Percentiles rank a stretch among this genome's conserved stretches.
These are phyloP conservation scores for Prunus salicina DNA, from an alignment of 306 rosid genomes.

Conservation along the genomic window DNA sequence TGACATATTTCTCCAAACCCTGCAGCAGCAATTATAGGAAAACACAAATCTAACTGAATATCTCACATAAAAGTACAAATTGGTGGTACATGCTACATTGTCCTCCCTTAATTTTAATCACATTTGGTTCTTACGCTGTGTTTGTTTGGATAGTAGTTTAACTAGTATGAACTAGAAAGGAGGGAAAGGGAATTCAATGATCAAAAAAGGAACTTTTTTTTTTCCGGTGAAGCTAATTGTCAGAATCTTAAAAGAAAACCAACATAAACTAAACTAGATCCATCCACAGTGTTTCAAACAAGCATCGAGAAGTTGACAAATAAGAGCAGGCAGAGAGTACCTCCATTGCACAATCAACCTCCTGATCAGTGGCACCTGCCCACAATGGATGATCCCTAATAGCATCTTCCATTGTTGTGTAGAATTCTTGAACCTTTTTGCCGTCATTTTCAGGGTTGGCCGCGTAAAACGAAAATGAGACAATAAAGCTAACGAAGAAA, in stretches of 20 bases:
- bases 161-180: neutral
- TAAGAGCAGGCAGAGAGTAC: slow-evolving; percentile 6
- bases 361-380: slow-evolving; percentile 54
- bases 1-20: slow-evolving; percentile 71
- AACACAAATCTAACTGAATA: neutral
- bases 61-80: neutral
- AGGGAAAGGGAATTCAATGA: neutral
- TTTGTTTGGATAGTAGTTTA: neutral
- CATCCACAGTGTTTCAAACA: neutral
- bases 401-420: slow-evolving; percentile 39
- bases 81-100: neutral
- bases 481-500: slow-evolving; percentile 36
- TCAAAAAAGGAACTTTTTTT: neutral
- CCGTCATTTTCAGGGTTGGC: slow-evolving; percentile 44
- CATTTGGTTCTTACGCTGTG: neutral
- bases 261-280: neutral
- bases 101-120: neutral
- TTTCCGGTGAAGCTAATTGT: neutral
- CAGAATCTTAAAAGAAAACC: neutral
- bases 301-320: neutral
- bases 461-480: slow-evolving; percentile 41
- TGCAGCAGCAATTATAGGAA: slow-evolving; percentile 10
- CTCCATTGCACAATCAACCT: slow-evolving; percentile 68
- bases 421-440: slow-evolving; percentile 46
- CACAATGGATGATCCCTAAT: slow-evolving; percentile 59